Evolutionary conservation across 192 early-diverging fungal species (phyloP), one percentile per base, ranked within the genome.

Genomic region (Phycomyces blakesleeanus): DNA sequence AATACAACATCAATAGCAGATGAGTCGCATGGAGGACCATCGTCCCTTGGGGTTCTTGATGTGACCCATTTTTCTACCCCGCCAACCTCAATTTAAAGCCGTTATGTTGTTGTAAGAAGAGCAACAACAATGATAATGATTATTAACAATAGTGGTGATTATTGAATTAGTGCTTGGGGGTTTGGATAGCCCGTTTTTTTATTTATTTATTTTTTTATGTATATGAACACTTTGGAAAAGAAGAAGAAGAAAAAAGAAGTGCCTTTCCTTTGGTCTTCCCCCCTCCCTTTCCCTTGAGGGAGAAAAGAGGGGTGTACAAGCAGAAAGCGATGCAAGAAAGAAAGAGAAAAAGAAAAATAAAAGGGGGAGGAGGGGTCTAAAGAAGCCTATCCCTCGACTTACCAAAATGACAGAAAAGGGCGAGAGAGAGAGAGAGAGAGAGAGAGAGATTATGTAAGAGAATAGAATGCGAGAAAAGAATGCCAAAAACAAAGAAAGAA

Each of bases 221-320:
- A 34, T 34, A 34, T 34, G 29, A 34, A 34, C 29, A 27, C 42
- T 26, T 52, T 26, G 29, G 18, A 39, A 47, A 62, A 34, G 55
- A 40, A 54, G 59, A 61, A 59, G 38, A 7, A 68, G 61, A 57
- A 62, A 49, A 21, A 9, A 53, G 21, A 54, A 56, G 42, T 49
- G 22, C 42, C 20, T 41, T 34, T 15, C 51, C 11, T 20, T 51
- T 47, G 44, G 18, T 47, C 44, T 47, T 1, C 44, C 44, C 11
- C 44, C 18, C 18, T 47, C 11, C 11, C 6, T 41, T 12, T 47
- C 18, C 12, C 18, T 47, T 38, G 57, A 39, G 16, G 29, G 21
- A 39, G 57, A 22, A 15, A 29, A 57, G 24, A 24, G 44, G 44
- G 44, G 44, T 41, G 14, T 41, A 41, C 14, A 41, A 47, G 44